A percentile compares a stretch with the other conserved stretches of the same genome.
These are phyloP conservation scores for Teratosphaeriaceae sp. DNA, from an alignment of 2,329 filamentous ascomycete genomes.

Conservation along the genomic window DNA sequence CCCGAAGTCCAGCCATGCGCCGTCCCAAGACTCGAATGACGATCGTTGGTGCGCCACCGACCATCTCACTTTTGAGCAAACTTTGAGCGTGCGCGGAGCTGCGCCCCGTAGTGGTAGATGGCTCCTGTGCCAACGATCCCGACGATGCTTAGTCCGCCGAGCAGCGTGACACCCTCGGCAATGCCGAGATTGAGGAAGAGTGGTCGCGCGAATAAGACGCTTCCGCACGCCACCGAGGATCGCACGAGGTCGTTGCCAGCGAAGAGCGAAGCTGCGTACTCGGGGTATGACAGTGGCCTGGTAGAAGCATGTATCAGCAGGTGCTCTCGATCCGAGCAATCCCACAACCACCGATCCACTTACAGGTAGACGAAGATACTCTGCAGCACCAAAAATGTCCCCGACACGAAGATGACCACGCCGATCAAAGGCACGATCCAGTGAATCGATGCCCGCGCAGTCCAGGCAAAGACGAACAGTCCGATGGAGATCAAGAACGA, in stretches of 20 bases:
- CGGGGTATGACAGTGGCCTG: conserved; percentile 32
- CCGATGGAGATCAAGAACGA: conserved; percentile 44
- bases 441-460: conserved; percentile 28
- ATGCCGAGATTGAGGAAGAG: conserved; percentile 55
- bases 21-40: too few relatives aligned
- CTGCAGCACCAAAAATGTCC: conserved; percentile 37
- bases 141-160: not conserved
- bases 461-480: conserved; percentile 38
- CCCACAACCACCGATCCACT: too few relatives aligned
- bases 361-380: conserved; percentile 35
- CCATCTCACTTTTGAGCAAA: conserved; percentile 1
- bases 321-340: too few relatives aligned
- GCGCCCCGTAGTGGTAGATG: not conserved
- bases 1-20: too few relatives aligned
- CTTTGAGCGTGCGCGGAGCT: conserved; percentile 1
- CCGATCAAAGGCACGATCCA: conserved; percentile 29
- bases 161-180: conserved; percentile 16
- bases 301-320: too few relatives aligned
- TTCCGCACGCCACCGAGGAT: conserved; percentile 45
- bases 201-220: conserved; percentile 53
- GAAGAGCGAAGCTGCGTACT: conserved; percentile 50
- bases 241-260: conserved; percentile 54
- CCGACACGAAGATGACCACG: conserved; percentile 31
- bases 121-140: not conserved
- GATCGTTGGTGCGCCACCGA: too few relatives aligned